A percentile compares a stretch with the other conserved stretches of the same genome.
These are phyloP conservation scores for Venturia asperata DNA, from an alignment of 2,329 filamentous ascomycete genomes.

Conservation along the genomic window DNA sequence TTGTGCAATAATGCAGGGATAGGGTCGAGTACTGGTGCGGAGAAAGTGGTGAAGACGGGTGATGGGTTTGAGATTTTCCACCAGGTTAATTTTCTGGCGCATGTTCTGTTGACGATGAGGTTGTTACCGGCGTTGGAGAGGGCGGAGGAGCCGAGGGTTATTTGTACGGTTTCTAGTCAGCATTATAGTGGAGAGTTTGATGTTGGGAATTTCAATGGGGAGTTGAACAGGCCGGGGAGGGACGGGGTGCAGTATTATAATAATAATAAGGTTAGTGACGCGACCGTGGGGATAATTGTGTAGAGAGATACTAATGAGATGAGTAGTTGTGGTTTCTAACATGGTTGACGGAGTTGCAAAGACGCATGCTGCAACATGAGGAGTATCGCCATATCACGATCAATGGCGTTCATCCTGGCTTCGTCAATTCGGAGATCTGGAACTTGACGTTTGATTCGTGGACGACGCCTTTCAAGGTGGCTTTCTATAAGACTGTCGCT, in stretches of 20 bases:
- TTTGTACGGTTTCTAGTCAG: conserved; percentile 29
- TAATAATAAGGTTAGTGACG: conserved; percentile 27
- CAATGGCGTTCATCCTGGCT: conserved; percentile 31
- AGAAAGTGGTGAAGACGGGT: conserved; percentile 22
- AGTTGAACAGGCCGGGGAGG: conserved; percentile 14
- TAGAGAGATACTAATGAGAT: background rate
- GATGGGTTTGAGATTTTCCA: conserved; percentile 31
- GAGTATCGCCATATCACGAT: conserved; percentile 28
- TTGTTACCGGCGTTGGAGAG: conserved; percentile 27
- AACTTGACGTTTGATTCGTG: conserved; percentile 23
- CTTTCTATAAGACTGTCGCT: conserved; percentile 18
- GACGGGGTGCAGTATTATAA: conserved; percentile 24
- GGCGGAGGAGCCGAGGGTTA: conserved; percentile 25
- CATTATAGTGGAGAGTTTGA: conserved; percentile 27
- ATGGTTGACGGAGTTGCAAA: conserved; percentile 30
- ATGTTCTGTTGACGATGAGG: conserved; percentile 28
- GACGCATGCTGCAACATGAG: conserved; percentile 23
- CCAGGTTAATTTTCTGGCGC: conserved; percentile 30
- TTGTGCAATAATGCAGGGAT: conserved; percentile 31
- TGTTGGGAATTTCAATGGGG: conserved; percentile 26
- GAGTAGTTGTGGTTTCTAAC: conserved; percentile 28
- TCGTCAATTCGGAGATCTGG: conserved; percentile 30
- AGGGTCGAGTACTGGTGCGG: conserved; percentile 21
- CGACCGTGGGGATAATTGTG: background rate
- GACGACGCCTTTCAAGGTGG: conserved; percentile 31